Base-by-base conservation (phyloP, 371 early-diverging fungal species). In the Conidiobolus incongruus region DNA sequence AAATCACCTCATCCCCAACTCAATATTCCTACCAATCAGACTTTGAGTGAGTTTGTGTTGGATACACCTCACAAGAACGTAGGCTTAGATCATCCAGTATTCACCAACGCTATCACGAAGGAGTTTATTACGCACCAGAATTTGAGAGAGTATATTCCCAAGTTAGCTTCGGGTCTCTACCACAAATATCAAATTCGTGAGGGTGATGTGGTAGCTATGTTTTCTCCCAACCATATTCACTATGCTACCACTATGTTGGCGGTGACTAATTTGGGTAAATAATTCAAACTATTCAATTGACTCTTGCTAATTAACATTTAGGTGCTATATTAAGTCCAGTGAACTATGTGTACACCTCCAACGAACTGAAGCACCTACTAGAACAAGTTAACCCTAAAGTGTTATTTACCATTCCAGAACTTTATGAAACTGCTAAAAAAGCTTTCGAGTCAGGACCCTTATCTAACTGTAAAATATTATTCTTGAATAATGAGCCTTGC, bases 301-400 rank as follows among this genome's bases (percentile, higher is more conserved):
- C 42, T 21, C 24, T 60, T 63, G 24, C 75, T 66, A 45, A 61
- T 31, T 56, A 60, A 17, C 44, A 62, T 32, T 63, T 63, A 45
- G 73, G 71, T 24, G 52, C 62, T 5, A 47, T 67, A 1, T 53
- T 72, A 15, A 66, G 75, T 1, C 65, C 75, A 15, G 76, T 72
- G 26, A 88, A 84, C 46, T 77, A 84, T 5, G 64, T 64, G n/a
- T 84, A 88, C 54, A 81, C 70, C 0, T 57, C 63, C 2, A 63
- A 65, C 26, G 89, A 88, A 52, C 59, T 84, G 15, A 72, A 70
- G 0, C 65, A 75, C 47, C 82, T 81, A 47, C 56, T 88, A 45
- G 48, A 59, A 19, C 73, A 77, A 50, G 63, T 77, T 2, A 63
- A 66, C 3, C 79, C 44, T 23, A 43, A 43, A 21, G 53, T 66